Base-by-base conservation (phyloP, 371 early-diverging fungal species). In the Mucor indicus region DNA sequence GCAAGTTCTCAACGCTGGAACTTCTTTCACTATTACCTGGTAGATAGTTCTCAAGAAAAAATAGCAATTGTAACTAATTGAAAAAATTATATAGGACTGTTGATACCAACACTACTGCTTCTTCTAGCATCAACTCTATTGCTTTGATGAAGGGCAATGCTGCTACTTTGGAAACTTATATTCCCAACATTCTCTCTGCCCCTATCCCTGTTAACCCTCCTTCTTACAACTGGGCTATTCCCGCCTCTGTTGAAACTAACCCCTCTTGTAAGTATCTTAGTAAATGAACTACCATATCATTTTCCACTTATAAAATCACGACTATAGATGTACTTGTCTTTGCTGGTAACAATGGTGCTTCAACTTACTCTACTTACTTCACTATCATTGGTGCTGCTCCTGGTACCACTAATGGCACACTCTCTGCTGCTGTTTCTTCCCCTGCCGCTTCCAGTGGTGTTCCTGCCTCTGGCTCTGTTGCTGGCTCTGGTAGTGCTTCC, bases 301-400 rank as follows among this genome's bases (percentile, higher is more conserved):
- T n/a, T n/a, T n/a, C n/a, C n/a, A n/a, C n/a, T n/a, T n/a, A n/a
- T 29, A 6, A 29, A 29, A 29, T 8, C 30, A 8, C 12, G 59
- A 29, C 30, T 29, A 29, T 43, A 64, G 71, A 70, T 38, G 55
- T 51, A 15, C 50, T 67, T 15, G 62, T 50, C 32, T 40, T 67
- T 30, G 53, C 35, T 15, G 64, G 52, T 52, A 59, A 37, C 54
- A 60, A 63, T 27, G 64, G 64, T 37, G 38, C n/a, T 17, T 19
- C 43, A 19, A 55, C 62, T 22, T 71, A 71, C 50, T 67, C 68
- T 45, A 44, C 68, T 22, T 65, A 67, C 44, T 72, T 72, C 45
- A 67, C 65, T 33, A 72, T 72, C 42, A 36, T 67, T 12, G 65
- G 57, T 37, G 44, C 37, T 36, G 37, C 51, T 30, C 43, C 51